Evolutionary conservation across 1,139 yeast species (phyloP), one percentile per base, ranked within the genome.

Genomic region (Torulaspora pretoriensis): DNA sequence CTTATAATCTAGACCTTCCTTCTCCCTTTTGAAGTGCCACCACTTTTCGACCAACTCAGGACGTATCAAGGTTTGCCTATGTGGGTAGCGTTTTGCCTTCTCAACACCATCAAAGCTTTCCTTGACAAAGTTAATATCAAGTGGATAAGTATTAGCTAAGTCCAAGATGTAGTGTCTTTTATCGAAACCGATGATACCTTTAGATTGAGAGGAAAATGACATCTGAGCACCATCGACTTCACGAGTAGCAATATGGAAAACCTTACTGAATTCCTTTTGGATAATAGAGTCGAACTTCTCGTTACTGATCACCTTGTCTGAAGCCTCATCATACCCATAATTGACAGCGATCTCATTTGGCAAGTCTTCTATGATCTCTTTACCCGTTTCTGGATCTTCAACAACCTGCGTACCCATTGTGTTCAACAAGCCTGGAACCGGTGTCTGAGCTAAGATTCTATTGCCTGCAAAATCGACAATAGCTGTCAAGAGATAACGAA

Each of bases 401-500:
- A 54, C 54, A 23, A 58, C 61, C 30, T 57, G 54, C 14, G 63
- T 59, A 46, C 68, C 69, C 54, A 64, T 56, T 33, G 68, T 57
- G 38, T 67, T 74, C 68, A 90, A 84, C 50, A 90, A 79, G 50
- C 98, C 98, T n/a, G 98, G 98, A 40, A 92, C 95, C 19, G 97
- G 96, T 12, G 96, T 87, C 70, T 92, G 98, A 63, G 95, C 89
- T 35, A 90, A 76, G 34, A 90, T 72, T 65, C 97, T 78, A 58
- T 80, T 83, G 50, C 98, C 98, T 65, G 85, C 80, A 68, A 78
- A 90, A 65, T 92, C 97, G 46, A 92, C 88, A 49, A 90, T 76
- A 37, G 90, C 76, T 6, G 97, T 86, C 54, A 87, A 79, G 50
- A 90, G 72, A 45, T 83, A 81, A 57, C 80, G 78, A 41, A 89